Conservation (phyloP, 1,284 basidiomycete species). For the Cutaneotrichosporon curvatum region DNA sequence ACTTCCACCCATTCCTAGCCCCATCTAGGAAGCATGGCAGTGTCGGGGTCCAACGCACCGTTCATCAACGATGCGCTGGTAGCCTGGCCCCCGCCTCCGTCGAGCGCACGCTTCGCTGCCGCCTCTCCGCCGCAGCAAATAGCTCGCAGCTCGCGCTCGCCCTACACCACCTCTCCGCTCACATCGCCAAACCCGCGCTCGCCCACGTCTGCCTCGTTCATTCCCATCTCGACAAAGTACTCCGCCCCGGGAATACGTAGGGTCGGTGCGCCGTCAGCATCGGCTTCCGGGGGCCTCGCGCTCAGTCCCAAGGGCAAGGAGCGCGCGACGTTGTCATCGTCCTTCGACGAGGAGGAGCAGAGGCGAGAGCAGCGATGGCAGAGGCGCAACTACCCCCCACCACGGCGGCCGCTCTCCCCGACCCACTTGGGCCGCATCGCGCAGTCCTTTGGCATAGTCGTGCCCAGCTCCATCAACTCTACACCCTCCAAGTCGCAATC, state of each 20-base stretch:
- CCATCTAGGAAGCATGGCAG: constrained; percentile 3
- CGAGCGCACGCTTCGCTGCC: constrained; percentile 15
- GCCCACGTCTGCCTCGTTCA: not conserved
- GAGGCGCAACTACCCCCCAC: constrained; percentile 31
- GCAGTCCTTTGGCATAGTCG: constrained; percentile 40
- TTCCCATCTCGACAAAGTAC: constrained; percentile 1
- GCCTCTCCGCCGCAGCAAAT: constrained; percentile 21
- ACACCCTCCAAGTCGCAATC: too few species aligned
- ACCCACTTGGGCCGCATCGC: constrained; percentile 39
- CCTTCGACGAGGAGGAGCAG: too few species aligned
- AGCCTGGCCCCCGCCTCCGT: constrained; percentile 36
- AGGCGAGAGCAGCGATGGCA: too few species aligned
- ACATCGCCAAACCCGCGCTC: too few species aligned
- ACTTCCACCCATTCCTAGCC: too few species aligned
- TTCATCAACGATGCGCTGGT: constrained; percentile 35
- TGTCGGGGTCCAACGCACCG: constrained; percentile 36
- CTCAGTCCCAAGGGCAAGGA: too few species aligned
- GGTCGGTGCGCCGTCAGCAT: not conserved
- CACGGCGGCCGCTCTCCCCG: constrained; percentile 31
- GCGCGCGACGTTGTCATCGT: too few species aligned
- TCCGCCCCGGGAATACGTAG: too few species aligned
- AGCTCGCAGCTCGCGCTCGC: constrained; percentile 9
- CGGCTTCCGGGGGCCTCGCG: not conserved
- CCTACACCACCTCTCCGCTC: not conserved
- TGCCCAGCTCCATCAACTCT: constrained; percentile 16